Evolutionary conservation across 2,329 filamentous ascomycete species (phyloP).

Genomic region (Onygenales sp.): DNA sequence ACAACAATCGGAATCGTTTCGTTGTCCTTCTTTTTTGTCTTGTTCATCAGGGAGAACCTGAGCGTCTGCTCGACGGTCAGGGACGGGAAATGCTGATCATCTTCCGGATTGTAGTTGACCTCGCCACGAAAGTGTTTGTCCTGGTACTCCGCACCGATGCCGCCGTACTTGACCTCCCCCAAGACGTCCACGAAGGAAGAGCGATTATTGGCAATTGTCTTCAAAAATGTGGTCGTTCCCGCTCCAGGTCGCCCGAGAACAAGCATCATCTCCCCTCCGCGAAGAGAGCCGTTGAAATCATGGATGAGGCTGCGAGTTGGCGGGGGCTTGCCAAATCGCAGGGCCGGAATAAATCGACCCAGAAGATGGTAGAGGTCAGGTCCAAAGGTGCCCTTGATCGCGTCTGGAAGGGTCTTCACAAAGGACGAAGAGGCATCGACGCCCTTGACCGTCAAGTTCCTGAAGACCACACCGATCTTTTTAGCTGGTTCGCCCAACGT

Average conservation of each 20-base stretch:
- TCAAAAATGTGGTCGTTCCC: conserved; percentile 69
- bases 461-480: conserved; percentile 69
- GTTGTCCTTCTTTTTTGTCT: conserved; percentile 58
- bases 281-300: conserved; percentile 58
- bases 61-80: conserved; percentile 72
- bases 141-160: conserved; percentile 59
- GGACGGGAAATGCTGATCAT: conserved; percentile 64
- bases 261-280: conserved; percentile 45
- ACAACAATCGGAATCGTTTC: conserved; percentile 49
- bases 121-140: conserved; percentile 62
- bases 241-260: conserved; percentile 64
- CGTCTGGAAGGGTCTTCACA: conserved; percentile 63
- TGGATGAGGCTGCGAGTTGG: conserved; percentile 50
- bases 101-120: conserved; percentile 69
- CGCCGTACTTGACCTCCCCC: conserved; percentile 63
- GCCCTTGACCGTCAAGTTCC: conserved; percentile 65
- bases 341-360: conserved; percentile 42
- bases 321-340: conserved; percentile 39
- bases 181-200: conserved; percentile 55
- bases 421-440: conserved; percentile 57
- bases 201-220: conserved; percentile 62
- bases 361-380: conserved; percentile 65
- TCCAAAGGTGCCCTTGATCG: conserved; percentile 68
- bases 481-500: conserved; percentile 51
- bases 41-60: conserved; percentile 64